Base-by-base conservation (phyloP, 2,329 filamentous ascomycete genomes). In the Aschersonia sp. region DNA sequence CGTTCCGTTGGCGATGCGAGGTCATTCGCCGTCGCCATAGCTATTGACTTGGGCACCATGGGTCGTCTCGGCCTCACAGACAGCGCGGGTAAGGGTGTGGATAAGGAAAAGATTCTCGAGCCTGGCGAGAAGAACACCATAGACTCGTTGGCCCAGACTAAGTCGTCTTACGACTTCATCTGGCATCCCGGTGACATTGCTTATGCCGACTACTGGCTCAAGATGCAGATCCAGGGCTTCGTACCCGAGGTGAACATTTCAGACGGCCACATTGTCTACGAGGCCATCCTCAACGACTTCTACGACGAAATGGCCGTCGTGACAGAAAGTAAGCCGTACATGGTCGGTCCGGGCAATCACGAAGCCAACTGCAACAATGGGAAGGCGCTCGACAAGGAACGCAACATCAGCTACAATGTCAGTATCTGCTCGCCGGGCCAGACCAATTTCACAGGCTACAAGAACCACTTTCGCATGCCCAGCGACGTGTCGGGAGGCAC, bases 391-490 rank as follows among this genome's bases (percentile, higher is more conserved):
- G 57, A 56, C n/a, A 42, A 42, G 37, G 33, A 30, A 10, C 33
- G 33, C 37, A 32, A 42, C 45, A 42, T 30, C 14, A 42, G 4
- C 7, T 46, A 46, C 37, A 31, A 41, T 39, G 30, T 30, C 33
- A 53, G 54, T 7, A 54, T 69, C 2, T 76, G 72, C 53, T 66
- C 68, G 0, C 60, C 65, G 3, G 75, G 75, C 4, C 76, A 79
- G 56, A 70, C 65, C 51, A 79, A 79, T 59, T 79, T 79, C 58
- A 78, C 75, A 4, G 75, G 76, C 51, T 78, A 73, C 59, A 67
- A 71, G 64, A 70, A 69, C 52, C 70, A 74, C 31, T 78, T 74
- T 55, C 68, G 69, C 8, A 73, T 76, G 70, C 71, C 73, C 0
- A 65, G 60, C 1, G 60, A 69, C 52, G 46, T 47, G 9, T 46